phyloP scores from a whole-genome alignment of 345 rosid species.

The Dipteronia sinensis region DNA sequence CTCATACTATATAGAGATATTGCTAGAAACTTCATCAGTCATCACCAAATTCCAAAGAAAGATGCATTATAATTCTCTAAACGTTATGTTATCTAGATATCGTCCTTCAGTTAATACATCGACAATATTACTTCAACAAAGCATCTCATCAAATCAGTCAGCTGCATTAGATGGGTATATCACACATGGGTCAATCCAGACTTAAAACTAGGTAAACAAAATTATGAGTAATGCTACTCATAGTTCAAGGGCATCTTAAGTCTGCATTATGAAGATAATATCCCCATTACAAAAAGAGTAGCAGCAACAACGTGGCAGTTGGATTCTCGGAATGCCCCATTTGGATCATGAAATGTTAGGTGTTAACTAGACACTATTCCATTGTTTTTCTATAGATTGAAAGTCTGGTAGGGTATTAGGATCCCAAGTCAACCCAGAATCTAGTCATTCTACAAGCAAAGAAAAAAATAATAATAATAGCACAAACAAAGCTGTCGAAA shows the following conservation, averaged over 20 bases:
- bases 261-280: background rate
- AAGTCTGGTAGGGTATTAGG: background rate
- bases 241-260: background rate
- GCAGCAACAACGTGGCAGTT: too few relatives aligned
- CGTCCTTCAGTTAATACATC: background rate
- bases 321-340: slow-evolving; percentile 16
- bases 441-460: too few relatives aligned
- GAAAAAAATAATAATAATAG: too few relatives aligned
- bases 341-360: background rate
- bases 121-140: background rate
- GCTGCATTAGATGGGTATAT: background rate
- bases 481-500: too few relatives aligned
- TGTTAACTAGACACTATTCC: background rate
- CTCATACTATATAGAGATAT: too few relatives aligned
- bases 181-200: background rate
- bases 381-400: background rate
- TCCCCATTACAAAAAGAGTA: background rate
- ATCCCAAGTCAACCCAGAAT: background rate
- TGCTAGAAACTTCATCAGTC: background rate
- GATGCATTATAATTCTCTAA: background rate
- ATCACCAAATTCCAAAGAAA: background rate
- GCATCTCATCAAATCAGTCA: background rate
- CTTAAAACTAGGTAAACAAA: too few relatives aligned
- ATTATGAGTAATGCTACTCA: background rate
- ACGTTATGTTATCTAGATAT: background rate